Percentiles rank a stretch among this genome's conserved stretches.
phyloP scores from a whole-genome alignment of 192 early-diverging fungal genomes.

The Backusella parvicylindrica region DNA sequence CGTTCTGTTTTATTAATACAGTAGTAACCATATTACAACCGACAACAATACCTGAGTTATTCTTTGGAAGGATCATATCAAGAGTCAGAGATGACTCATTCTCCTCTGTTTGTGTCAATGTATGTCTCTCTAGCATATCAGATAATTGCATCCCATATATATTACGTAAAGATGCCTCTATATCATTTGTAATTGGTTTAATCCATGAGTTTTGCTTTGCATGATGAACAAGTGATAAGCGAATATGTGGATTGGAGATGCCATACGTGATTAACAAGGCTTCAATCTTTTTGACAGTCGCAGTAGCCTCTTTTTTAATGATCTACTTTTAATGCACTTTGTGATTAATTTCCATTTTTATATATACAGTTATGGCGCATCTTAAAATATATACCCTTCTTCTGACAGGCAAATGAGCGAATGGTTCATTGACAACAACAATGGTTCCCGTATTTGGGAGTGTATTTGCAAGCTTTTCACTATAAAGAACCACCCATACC shows the following conservation, averaged over 20 bases:
- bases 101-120: background rate
- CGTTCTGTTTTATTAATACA: too few relatives aligned
- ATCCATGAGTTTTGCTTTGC: slow-evolving; percentile 11
- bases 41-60: slow-evolving; percentile 14
- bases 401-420: slow-evolving; percentile 36
- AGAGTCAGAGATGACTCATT: background rate
- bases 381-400: slow-evolving; percentile 27
- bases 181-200: slow-evolving; percentile 19
- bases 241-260: slow-evolving; percentile 27
- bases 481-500: background rate
- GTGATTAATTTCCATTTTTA: background rate
- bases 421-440: slow-evolving; percentile 25
- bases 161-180: slow-evolving; percentile 9
- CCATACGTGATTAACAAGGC: slow-evolving; percentile 22
- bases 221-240: slow-evolving; percentile 20
- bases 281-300: slow-evolving; percentile 19
- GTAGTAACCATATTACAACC: too few relatives aligned
- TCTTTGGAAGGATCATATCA: slow-evolving; percentile 13
- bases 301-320: slow-evolving; percentile 20
- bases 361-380: too few relatives aligned
- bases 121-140: slow-evolving; percentile 11
- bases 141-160: slow-evolving; percentile 16
- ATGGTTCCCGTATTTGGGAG: slow-evolving; percentile 27
- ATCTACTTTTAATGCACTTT: background rate
- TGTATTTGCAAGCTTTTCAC: slow-evolving; percentile 8